Evolutionary conservation across 2,329 filamentous ascomycete species (phyloP).

Genomic region (Claviceps pazoutovae): DNA sequence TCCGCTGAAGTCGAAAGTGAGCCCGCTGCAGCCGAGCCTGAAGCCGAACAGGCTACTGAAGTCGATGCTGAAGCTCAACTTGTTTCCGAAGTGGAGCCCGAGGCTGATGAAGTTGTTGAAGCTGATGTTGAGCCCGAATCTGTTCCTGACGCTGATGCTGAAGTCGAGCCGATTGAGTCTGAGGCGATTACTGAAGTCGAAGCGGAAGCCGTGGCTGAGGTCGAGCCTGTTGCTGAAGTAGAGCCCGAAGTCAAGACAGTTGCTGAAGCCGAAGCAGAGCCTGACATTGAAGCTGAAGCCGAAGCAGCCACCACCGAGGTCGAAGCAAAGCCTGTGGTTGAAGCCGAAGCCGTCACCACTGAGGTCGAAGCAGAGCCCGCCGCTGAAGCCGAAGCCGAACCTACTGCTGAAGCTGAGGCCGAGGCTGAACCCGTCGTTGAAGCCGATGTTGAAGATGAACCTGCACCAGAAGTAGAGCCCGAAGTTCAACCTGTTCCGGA

Average conservation of each 20-base stretch:
- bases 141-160: background rate
- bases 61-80: background rate
- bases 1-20: background rate
- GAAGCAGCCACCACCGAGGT: background rate
- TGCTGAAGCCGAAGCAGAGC: background rate
- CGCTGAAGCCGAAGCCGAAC: background rate
- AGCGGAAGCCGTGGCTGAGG: background rate
- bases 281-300: background rate
- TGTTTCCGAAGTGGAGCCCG: background rate
- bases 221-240: conserved; percentile 1
- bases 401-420: background rate
- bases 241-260: background rate
- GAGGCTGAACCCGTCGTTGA: background rate
- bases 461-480: background rate
- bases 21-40: background rate
- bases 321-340: background rate
- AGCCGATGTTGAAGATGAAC: background rate
- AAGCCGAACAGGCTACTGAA: background rate
- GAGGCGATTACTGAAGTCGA: conserved; percentile 1
- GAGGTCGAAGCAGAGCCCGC: background rate
- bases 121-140: background rate
- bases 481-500: background rate
- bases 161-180: background rate
- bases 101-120: background rate
- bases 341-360: background rate